Evolutionary conservation across 1,139 yeast genomes (phyloP).

Genomic region (Eremothecium sinecaudum): DNA sequence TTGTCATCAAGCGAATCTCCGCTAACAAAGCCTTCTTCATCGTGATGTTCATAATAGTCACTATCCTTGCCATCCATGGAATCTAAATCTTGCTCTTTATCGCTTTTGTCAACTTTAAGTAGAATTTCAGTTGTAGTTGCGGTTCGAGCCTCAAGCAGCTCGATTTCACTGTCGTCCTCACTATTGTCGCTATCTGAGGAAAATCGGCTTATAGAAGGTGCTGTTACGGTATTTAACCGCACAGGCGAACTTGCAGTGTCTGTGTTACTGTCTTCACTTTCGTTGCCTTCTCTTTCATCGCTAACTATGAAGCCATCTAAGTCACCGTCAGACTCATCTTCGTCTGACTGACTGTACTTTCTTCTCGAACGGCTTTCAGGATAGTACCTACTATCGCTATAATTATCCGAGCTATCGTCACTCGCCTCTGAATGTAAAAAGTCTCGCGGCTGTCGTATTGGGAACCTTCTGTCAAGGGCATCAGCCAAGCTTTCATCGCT

Average conservation of each 20-base stretch:
- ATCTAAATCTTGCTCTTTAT: constrained; percentile 5
- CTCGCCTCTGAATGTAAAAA: constrained; percentile 8
- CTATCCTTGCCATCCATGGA: constrained; percentile 9
- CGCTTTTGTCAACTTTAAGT: not conserved
- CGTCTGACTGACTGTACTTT: constrained; percentile 3
- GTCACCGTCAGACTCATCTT: constrained; percentile 14
- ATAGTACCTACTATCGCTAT: constrained; percentile 10
- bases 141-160: not conserved
- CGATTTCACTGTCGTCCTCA: constrained; percentile 2
- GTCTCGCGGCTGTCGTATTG: constrained; percentile 2
- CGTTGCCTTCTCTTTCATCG: constrained; percentile 13
- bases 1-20: constrained; percentile 22
- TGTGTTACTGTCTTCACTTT: not conserved
- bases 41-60: constrained; percentile 21
- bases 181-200: constrained; percentile 6
- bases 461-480: constrained; percentile 10
- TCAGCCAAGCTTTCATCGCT: constrained; percentile 13
- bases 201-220: constrained; percentile 5
- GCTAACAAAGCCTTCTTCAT: constrained; percentile 22
- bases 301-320: constrained; percentile 19
- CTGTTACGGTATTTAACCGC: not conserved
- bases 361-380: constrained; percentile 1
- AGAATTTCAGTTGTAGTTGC: not conserved
- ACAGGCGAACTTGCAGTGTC: not conserved
- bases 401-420: constrained; percentile 8